phyloP scores from a whole-genome alignment of 345 rosid species.

The Populus pruinosa region DNA sequence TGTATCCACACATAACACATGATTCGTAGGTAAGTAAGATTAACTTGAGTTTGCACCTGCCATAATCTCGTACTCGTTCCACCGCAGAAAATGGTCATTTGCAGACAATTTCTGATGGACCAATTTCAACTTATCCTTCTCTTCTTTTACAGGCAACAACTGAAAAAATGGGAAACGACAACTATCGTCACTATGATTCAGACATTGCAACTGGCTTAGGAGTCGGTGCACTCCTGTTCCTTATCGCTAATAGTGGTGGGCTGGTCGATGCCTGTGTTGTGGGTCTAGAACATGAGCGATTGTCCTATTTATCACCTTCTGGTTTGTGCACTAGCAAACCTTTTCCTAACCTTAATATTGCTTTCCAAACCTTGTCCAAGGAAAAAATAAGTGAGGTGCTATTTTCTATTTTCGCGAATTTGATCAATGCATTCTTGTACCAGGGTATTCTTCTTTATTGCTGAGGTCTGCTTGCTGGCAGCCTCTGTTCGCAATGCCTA shows the following conservation, averaged over 20 bases:
- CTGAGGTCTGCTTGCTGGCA: conserved; percentile 80
- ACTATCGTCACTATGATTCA: conserved; percentile 65
- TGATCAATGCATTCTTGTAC: conserved; percentile 1
- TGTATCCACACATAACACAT: too few relatives aligned
- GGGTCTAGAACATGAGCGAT: conserved; percentile 75
- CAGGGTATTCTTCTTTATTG: conserved; percentile 88
- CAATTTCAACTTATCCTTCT: not conserved
- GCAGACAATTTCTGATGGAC: not conserved
- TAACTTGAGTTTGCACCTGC: not conserved
- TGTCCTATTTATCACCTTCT: conserved; percentile 66
- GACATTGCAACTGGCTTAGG: conserved; percentile 82
- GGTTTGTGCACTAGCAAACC: conserved; percentile 40
- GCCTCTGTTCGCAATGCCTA: conserved; percentile 81
- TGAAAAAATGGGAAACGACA: conserved; percentile 14
- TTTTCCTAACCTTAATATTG: not conserved
- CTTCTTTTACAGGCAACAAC: conserved; percentile 17
- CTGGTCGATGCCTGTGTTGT: conserved; percentile 72
- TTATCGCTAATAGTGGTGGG: conserved; percentile 60
- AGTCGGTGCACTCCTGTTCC: conserved; percentile 56
- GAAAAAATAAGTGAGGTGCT: not conserved
- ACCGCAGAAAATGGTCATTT: not conserved
- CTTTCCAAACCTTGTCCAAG: not conserved
- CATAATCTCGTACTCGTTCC: not conserved
- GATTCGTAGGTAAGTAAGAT: too few relatives aligned
- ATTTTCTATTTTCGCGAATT: not conserved